These are phyloP conservation scores for Polygonum aviculare DNA, from an alignment of 148 eudicot species.

Conservation along the genomic window DNA sequence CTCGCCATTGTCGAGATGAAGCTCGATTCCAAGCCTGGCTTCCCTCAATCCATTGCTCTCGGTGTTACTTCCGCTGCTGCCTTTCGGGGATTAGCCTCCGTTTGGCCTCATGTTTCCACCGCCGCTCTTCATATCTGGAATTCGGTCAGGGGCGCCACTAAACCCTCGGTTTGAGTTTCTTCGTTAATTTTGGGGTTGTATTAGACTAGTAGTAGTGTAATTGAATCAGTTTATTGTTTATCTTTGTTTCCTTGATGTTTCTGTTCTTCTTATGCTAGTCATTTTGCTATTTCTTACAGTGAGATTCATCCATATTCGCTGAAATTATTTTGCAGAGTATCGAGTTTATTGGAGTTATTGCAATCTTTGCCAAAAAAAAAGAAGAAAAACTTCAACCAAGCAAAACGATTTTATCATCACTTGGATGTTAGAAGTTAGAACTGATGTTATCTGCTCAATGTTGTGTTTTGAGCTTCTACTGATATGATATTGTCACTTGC, in stretches of 20 bases:
- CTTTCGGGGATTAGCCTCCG: conserved; percentile 21
- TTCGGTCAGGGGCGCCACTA: conserved; percentile 26
- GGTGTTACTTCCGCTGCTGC: conserved; percentile 48
- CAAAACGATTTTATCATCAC: too few relatives aligned
- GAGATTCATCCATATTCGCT: too few relatives aligned
- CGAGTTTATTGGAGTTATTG: too few relatives aligned
- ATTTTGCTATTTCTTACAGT: neutral
- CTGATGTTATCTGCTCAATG: too few relatives aligned
- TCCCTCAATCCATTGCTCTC: conserved; percentile 29
- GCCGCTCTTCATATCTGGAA: conserved; percentile 35
- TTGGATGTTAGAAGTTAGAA: too few relatives aligned
- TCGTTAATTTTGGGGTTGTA: neutral
- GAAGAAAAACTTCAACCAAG: too few relatives aligned
- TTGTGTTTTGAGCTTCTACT: too few relatives aligned
- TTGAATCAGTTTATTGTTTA: neutral
- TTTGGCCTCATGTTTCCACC: conserved; percentile 35
- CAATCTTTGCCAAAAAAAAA: too few relatives aligned
- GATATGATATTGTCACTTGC: too few relatives aligned
- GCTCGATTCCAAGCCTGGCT: conserved; percentile 70
- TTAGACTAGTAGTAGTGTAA: neutral
- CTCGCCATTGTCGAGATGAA: conserved; percentile 49
- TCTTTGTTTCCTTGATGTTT: neutral
- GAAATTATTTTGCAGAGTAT: too few relatives aligned
- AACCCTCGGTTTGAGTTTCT: neutral
- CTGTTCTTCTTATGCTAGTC: neutral